Base-by-base conservation (phyloP, 2,329 filamentous ascomycete genomes). In the Hirsutella rhossiliensis region DNA sequence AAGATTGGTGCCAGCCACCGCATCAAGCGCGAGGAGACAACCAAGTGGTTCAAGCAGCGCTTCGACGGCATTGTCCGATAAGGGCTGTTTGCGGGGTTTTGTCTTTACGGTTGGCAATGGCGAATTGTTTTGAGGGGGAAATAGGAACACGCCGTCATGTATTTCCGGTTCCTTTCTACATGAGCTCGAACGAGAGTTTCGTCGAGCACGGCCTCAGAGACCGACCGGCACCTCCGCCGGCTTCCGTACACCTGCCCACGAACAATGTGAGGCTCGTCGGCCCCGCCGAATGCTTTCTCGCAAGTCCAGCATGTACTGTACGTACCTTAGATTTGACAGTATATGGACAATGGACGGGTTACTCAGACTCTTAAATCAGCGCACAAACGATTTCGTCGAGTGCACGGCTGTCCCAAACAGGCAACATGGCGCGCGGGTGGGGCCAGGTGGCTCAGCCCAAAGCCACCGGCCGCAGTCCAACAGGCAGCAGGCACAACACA, bases 21-120 rank as follows among this genome's bases (percentile, higher is more conserved):
- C 66, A 95, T 98, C 82, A 87, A 80, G 81, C 84, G 88, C 66
- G 72, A 80, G 54, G 92, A 98, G 82, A 96, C 89, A 64, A 74
- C 97, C 75, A 94, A 89, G 78, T 98, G 92, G 92, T 98, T 79
- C 75, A 79, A 79, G 75, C 62, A 67, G 63, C 82, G 88, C 72
- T 96, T 95, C 82, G 88, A 97, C 69, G 92, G 90, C 68, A 97
- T 97, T 68, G 87, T 98, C 75, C 84, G 92, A 78, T 97, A 94
- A 87, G 81, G 62, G 64, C 56, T 15, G 41, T 40, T 11, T 13
- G 38, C 19, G 12, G 8, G 40, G 43, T 51, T 56, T 55, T 57
- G 56, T 52, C 55, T 63, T 66, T 53, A 56, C 52, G 57, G 61
- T 61, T 62, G 59, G 62, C 62, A 56, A 64, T 57, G 65, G 61